Base-by-base conservation (phyloP, 2,329 filamentous ascomycete species). In the Sclerotinia minor region DNA sequence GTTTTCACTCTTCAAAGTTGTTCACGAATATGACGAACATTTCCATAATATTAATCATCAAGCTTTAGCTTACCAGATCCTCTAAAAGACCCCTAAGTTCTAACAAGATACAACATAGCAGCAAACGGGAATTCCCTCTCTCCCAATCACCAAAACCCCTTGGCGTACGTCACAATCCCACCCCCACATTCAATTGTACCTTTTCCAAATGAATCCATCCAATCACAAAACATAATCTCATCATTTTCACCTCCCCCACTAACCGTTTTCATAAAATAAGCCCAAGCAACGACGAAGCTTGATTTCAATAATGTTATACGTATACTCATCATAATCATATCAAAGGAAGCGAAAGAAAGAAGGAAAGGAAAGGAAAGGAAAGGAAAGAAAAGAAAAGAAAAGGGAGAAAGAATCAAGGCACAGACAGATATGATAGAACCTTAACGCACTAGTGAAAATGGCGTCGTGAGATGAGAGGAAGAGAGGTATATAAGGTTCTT, bases 331-430 rank as follows among this genome's bases (percentile, higher is more conserved):
- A 11, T 38, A 38, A 13, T 26, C 32, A 6, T 35, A 35, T 35
- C 32, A 35, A 35, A 35, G 32, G 5, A 35, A 7, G 5, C 4
- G 32, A 35, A 35, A 35, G 32, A 35, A 35, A 35, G 32, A 7
- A 35, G 6, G 32, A 35, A 35, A 6, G 32, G 7, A 35, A 60
- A n/a, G n/a, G n/a, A 35, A 35, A 35, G 32, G 5, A 35, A 7
- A 7, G 1, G 32, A 35, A 35, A 35, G 32, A 35, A 35, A 35
- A n/a, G n/a, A n/a, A n/a, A n/a, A 47, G 29, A 24, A 21, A 45
- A 7, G 38, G 5, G 17, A n/a, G 58, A 35, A 60, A 29, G 58
- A 60, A 60, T 7, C 58, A 60, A 60, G 57, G 57, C 57, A 60
- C 3, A 55, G 13, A 11, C 13, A 1, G 2, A 15, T 7, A 19